Evolutionary conservation across 176 grass and related monocot genomes (phyloP).

Genomic region (Oryza australiensis): DNA sequence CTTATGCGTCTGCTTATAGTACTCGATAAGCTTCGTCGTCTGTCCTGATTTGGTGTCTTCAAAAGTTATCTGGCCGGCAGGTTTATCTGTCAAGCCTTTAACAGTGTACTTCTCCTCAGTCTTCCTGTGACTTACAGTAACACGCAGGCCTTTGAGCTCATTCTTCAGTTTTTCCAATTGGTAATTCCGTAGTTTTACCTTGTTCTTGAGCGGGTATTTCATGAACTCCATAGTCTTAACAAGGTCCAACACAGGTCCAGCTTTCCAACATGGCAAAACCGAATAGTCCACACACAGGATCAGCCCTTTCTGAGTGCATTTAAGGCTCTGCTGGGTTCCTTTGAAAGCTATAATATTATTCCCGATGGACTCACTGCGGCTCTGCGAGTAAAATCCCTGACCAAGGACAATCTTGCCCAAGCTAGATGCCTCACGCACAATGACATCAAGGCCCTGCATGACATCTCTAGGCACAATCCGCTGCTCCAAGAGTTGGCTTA

Average conservation of each 20-base stretch:
- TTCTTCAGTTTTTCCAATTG: background rate
- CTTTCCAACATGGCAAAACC: constrained; percentile 41
- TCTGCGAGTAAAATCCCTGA: constrained; percentile 43
- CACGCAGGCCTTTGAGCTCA: constrained; percentile 38
- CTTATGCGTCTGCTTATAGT: constrained; percentile 23
- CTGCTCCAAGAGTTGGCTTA: constrained; percentile 27
- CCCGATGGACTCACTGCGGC: background rate
- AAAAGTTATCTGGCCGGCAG: constrained; percentile 33
- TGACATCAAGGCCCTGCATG: constrained; percentile 46
- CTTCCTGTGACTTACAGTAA: constrained; percentile 44
- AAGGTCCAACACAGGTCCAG: background rate
- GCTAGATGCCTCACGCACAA: constrained; percentile 51
- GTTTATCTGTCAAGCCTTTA: constrained; percentile 37
- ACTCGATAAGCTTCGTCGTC: constrained; percentile 28
- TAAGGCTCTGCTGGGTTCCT: constrained; percentile 45
- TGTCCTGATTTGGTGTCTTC: constrained; percentile 25
- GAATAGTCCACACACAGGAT: constrained; percentile 46
- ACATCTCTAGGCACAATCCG: constrained; percentile 34
- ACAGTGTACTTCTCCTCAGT: constrained; percentile 44
- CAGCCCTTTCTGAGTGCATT: constrained; percentile 36
- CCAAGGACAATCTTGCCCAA: constrained; percentile 38
- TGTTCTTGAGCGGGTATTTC: background rate
- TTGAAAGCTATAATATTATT: constrained; percentile 33
- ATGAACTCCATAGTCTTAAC: background rate
- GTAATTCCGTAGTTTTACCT: background rate